phyloP scores from a whole-genome alignment of 345 rosid genomes.

The Geranium brycei region DNA sequence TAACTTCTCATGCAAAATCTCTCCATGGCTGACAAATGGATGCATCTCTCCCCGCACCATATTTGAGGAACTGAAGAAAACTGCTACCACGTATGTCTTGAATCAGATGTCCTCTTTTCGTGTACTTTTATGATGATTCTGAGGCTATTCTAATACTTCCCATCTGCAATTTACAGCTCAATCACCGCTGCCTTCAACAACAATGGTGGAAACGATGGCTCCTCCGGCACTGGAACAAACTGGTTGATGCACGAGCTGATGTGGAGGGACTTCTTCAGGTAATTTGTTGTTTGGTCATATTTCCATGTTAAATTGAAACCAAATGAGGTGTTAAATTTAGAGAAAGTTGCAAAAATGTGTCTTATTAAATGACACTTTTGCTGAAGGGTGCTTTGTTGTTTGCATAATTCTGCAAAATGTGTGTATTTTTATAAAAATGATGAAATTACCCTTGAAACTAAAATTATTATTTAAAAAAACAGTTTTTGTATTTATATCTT shows the following conservation, averaged over 20 bases:
- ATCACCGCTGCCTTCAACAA: slow-evolving; percentile 24
- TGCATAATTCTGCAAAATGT: too few relatives aligned
- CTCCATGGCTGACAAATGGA: slow-evolving; percentile 90
- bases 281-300: background rate
- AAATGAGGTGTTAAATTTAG: too few relatives aligned
- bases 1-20: slow-evolving; percentile 86
- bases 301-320: too few relatives aligned
- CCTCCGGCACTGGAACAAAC: slow-evolving; percentile 26
- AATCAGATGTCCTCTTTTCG: background rate
- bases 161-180: slow-evolving; percentile 10
- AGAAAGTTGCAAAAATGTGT: too few relatives aligned
- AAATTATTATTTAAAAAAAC: too few relatives aligned
- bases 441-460: too few relatives aligned
- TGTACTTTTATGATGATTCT: background rate
- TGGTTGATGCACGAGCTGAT: slow-evolving; percentile 42
- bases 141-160: too few relatives aligned
- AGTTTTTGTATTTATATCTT: too few relatives aligned
- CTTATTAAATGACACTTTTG: too few relatives aligned
- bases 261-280: slow-evolving; percentile 61
- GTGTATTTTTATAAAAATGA: too few relatives aligned
- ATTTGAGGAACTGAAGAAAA: slow-evolving; percentile 83
- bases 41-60: slow-evolving; percentile 86
- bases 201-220: slow-evolving; percentile 16
- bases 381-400: too few relatives aligned
- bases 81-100: slow-evolving; percentile 36